Base-by-base conservation (phyloP, 306 rosid genomes). In the Cucurbita pepo region DNA sequence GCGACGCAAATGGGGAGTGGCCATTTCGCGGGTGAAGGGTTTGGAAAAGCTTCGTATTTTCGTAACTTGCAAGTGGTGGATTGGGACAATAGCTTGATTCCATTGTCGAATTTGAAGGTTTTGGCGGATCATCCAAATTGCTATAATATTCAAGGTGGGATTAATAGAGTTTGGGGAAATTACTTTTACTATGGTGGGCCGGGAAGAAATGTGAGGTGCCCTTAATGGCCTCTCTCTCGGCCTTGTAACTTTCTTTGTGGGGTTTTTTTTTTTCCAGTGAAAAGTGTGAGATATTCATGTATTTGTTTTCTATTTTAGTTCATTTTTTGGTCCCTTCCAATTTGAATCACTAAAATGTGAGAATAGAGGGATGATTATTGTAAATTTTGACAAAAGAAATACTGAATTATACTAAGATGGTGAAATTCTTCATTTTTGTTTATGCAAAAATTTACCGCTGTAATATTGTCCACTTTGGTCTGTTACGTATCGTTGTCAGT, bases 161-260 rank as follows among this genome's bases (percentile, higher is more conserved):
- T 88, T 57, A 90, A 93, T 78, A 81, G 81, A 34, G 89, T 87
- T 76, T 93, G 98, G 98, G 98, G 98, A 16, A 90, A 88, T 78
- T 88, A 93, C 67, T 93, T 93, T 83, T 90, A 93, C 79, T 93
- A 90, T 63, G 98, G 98, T 81, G 98, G 98, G 40, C 97, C 98
- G 18, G 98, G 98, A 60, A 93, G 91, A 85, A 93, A 86, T 83
- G 86, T 85, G 21, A 83, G 83, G 65, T 93, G 98, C 79, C 96
- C 98, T 75, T 93, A 77, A 86, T 53, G 21, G 7, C 0, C 18
- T n/a, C 18, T 45, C 41, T 66, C 55, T 61, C 16, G 40, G 1
- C 30, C 14, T 38, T 69, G 2, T 48, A 48, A 47, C 45, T 47
- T 67, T 14, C 56, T 67, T 41, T 18, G 52, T 40, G 47, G 51